Conservation (phyloP, 108 stramenopile species). For the Schizochytrium sp. region DNA sequence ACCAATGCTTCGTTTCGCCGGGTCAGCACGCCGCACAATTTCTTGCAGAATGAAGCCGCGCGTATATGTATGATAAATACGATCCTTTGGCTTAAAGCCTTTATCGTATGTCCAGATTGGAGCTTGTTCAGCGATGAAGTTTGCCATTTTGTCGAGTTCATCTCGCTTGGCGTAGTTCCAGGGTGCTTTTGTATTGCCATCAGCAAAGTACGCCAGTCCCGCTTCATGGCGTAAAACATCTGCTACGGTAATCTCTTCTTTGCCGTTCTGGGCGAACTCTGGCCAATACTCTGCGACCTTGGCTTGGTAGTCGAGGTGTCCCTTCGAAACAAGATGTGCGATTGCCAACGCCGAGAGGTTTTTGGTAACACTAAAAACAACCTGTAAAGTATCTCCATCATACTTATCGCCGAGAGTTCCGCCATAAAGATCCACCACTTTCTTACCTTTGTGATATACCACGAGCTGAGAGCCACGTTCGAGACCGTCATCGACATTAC, state of each 20-base stretch:
- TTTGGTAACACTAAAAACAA: not conserved
- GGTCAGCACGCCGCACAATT: not conserved
- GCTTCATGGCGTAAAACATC: not conserved
- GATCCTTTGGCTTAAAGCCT: not conserved
- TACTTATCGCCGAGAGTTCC: not conserved
- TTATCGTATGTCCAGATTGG: not conserved
- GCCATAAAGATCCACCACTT: not conserved
- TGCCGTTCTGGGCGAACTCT: constrained; percentile 43
- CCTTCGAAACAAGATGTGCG: not conserved
- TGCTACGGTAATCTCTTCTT: constrained; percentile 17
- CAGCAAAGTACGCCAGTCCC: not conserved
- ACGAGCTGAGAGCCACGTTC: constrained; percentile 16
- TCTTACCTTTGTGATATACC: not conserved
- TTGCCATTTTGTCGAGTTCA: not conserved
- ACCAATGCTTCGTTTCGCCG: not conserved
- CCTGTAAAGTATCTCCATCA: not conserved
- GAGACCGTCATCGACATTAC: not conserved
- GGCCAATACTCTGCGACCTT: not conserved
- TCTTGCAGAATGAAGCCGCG: not conserved
- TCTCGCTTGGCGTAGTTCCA: not conserved
- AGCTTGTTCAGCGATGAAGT: not conserved
- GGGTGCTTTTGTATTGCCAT: not conserved
- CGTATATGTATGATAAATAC: not conserved
- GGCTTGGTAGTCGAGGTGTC: not conserved
- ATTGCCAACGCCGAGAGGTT: not conserved